Evolutionary conservation across 2,329 filamentous ascomycete species (phyloP).

Genomic region (Pochonia chlamydosporia): DNA sequence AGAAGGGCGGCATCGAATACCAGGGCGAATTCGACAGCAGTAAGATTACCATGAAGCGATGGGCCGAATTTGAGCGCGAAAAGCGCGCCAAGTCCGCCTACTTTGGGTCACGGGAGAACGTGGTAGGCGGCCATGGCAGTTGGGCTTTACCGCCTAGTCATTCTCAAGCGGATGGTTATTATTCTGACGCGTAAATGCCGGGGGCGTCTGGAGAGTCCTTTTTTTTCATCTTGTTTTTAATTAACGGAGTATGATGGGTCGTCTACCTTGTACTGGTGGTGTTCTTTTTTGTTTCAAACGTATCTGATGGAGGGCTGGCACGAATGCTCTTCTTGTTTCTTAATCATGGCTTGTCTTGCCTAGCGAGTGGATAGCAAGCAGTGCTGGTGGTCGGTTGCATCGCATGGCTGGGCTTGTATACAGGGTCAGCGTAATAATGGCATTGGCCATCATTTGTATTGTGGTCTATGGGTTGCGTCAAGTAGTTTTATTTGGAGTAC

Average conservation of each 20-base stretch:
- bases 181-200: slow-evolving; percentile 39
- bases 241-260: background rate
- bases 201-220: background rate
- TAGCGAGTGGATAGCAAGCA: background rate
- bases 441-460: too few species aligned
- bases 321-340: background rate
- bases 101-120: slow-evolving; percentile 48
- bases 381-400: too few species aligned
- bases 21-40: slow-evolving; percentile 97
- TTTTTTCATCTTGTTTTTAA: slow-evolving; percentile 1
- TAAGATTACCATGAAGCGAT: slow-evolving; percentile 99
- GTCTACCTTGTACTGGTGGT: too few species aligned
- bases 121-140: slow-evolving; percentile 32
- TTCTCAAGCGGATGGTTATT: slow-evolving; percentile 50
- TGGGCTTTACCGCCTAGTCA: slow-evolving; percentile 39
- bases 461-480: too few species aligned
- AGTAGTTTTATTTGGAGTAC: too few species aligned
- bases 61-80: slow-evolving; percentile 87
- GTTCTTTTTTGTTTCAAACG: background rate
- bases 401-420: too few species aligned
- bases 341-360: background rate
- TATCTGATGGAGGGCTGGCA: too few species aligned
- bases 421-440: too few species aligned
- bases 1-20: slow-evolving; percentile 79
- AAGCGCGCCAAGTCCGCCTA: slow-evolving; percentile 44